Evolutionary conservation across 352 stramenopile species (phyloP).

Genomic region (Lagenidium giganteum): DNA sequence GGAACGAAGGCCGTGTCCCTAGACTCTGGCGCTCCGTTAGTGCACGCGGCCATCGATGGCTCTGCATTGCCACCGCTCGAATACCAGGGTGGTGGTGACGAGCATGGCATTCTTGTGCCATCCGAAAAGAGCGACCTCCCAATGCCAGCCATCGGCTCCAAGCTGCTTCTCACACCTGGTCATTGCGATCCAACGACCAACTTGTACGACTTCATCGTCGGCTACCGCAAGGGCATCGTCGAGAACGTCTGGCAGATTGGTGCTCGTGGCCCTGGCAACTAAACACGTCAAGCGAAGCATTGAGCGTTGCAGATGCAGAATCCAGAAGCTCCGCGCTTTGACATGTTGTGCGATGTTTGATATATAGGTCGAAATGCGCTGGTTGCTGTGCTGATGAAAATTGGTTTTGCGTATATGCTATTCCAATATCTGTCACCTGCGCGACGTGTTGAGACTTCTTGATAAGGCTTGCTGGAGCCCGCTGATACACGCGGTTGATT

Average conservation of each 20-base stretch:
- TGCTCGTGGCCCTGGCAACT: conserved; percentile 54
- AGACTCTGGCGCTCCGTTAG: conserved; percentile 52
- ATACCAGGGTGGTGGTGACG: conserved; percentile 56
- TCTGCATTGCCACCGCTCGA: conserved; percentile 33
- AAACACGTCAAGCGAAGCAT: no score
- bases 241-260: conserved; percentile 56
- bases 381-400: no score
- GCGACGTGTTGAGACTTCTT: no score
- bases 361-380: no score
- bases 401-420: no score
- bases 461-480: no score
- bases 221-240: conserved; percentile 40
- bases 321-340: no score
- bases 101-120: conserved; percentile 59
- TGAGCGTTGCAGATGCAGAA: no score
- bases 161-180: conserved; percentile 54
- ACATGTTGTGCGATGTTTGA: no score
- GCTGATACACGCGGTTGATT: no score
- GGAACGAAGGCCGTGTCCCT: conserved; percentile 71
- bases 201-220: conserved; percentile 69
- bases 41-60: conserved; percentile 35
- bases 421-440: no score
- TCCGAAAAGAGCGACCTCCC: conserved; percentile 6
- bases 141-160: conserved; percentile 45
- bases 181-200: conserved; percentile 79